Evolutionary conservation across 2,329 filamentous ascomycete genomes (phyloP).

Genomic region (Paraphoma chrysanthemicola): DNA sequence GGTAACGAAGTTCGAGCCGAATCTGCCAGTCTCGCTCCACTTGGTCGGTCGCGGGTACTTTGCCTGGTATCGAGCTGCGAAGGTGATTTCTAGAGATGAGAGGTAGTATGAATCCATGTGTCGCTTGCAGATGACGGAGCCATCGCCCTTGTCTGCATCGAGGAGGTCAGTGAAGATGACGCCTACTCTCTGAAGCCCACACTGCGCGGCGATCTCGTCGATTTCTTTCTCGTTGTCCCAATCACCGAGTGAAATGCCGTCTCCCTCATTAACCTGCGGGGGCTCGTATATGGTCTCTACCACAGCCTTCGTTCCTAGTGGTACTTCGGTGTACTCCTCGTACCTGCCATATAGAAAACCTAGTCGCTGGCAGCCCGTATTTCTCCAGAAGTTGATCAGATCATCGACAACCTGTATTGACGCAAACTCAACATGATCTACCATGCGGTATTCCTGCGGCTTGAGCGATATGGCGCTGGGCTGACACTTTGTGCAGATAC

Average conservation of each 20-base stretch:
- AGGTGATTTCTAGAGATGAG: constrained; percentile 88
- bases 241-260: constrained; percentile 82
- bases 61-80: constrained; percentile 86
- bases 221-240: constrained; percentile 87
- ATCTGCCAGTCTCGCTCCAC: constrained; percentile 94
- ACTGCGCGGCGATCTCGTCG: constrained; percentile 79
- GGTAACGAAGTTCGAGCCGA: constrained; percentile 96
- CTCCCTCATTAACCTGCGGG: constrained; percentile 85
- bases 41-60: constrained; percentile 89
- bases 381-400: constrained; percentile 92
- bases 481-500: constrained; percentile 98
- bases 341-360: constrained; percentile 93
- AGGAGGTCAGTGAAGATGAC: constrained; percentile 94
- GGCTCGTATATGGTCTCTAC: constrained; percentile 98
- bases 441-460: constrained; percentile 92
- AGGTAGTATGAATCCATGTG: constrained; percentile 95
- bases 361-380: constrained; percentile 80
- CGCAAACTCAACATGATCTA: constrained; percentile 97
- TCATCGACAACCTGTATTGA: constrained; percentile 83
- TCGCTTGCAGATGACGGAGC: constrained; percentile 90
- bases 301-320: constrained; percentile 90
- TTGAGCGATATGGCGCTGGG: constrained; percentile 96
- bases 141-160: constrained; percentile 80
- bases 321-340: constrained; percentile 89
- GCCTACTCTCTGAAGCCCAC: constrained; percentile 86